phyloP scores from a whole-genome alignment of 2,329 filamentous ascomycete genomes.

The Phialocephala sp. region DNA sequence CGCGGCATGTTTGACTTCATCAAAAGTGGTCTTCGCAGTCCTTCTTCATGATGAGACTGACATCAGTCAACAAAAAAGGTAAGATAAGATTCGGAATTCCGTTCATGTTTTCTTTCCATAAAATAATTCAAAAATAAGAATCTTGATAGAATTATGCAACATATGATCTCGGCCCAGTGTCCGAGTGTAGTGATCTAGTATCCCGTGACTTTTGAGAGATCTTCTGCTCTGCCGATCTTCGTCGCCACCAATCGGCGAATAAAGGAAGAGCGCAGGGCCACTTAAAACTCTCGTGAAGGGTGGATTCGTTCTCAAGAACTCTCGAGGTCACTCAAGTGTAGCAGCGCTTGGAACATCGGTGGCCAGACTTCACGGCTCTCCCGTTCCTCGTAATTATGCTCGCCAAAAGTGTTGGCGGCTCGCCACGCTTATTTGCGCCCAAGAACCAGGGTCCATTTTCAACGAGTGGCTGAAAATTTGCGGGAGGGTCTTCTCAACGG shows the following conservation, averaged over 20 bases:
- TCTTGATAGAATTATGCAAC: background rate
- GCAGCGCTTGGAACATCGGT: background rate
- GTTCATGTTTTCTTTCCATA: background rate
- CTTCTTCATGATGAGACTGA: background rate
- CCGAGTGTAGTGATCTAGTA: background rate
- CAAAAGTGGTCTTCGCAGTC: background rate
- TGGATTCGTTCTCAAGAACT: background rate
- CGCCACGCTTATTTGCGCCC: constrained; percentile 16
- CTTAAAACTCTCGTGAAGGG: constrained; percentile 3
- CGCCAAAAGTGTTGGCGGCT: constrained; percentile 20
- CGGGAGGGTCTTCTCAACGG: constrained; percentile 12
- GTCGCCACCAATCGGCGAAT: background rate
- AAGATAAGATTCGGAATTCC: background rate
- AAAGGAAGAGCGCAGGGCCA: background rate
- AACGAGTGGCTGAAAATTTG: background rate
- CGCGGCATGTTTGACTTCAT: background rate
- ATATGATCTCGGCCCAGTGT: background rate
- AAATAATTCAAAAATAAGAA: background rate
- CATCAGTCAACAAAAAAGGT: background rate
- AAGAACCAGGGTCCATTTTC: constrained; percentile 14
- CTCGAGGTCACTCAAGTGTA: background rate
- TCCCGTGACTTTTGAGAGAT: background rate
- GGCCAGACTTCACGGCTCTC: constrained; percentile 5
- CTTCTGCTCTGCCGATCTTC: background rate
- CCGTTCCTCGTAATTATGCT: constrained; percentile 24